Conservation (phyloP, 1,284 basidiomycete genomes). For the Ustilago bromivora region DNA sequence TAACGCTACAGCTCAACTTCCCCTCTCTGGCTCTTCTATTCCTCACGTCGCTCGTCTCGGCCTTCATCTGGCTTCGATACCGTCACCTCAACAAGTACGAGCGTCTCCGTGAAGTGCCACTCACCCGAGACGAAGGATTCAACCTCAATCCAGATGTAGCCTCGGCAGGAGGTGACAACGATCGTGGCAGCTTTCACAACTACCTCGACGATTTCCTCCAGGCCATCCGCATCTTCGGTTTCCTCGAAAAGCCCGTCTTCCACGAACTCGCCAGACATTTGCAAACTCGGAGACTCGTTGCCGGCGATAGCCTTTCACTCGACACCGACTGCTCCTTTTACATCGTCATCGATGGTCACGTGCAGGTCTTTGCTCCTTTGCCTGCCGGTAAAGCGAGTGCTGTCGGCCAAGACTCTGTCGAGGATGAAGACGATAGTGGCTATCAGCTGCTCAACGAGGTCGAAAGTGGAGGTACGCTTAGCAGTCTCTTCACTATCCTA, state of each 20-base stretch:
- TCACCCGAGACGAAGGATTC: conserved; percentile 65
- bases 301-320: conserved; percentile 65
- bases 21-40: conserved; percentile 61
- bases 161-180: conserved; percentile 53
- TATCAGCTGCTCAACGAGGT: conserved; percentile 69
- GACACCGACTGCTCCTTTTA: conserved; percentile 67
- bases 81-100: conserved; percentile 67
- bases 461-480: conserved; percentile 78
- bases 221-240: conserved; percentile 69
- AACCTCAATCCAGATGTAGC: conserved; percentile 66
- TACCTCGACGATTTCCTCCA: conserved; percentile 69
- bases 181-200: conserved; percentile 63
- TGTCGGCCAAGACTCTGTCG: conserved; percentile 23
- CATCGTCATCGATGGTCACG: conserved; percentile 68
- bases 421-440: conserved; percentile 61
- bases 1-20: conserved; percentile 68
- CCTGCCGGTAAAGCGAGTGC: conserved; percentile 29
- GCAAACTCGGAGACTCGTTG: conserved; percentile 66
- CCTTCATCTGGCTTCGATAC: conserved; percentile 71
- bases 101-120: conserved; percentile 63
- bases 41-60: conserved; percentile 42
- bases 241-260: conserved; percentile 69
- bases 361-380: conserved; percentile 67
- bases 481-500: conserved; percentile 94
- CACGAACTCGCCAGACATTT: conserved; percentile 68